A percentile compares a stretch with the other conserved stretches of the same genome.
phyloP scores from a whole-genome alignment of 257 asterid genomes.

The Anisodus tanguticus region DNA sequence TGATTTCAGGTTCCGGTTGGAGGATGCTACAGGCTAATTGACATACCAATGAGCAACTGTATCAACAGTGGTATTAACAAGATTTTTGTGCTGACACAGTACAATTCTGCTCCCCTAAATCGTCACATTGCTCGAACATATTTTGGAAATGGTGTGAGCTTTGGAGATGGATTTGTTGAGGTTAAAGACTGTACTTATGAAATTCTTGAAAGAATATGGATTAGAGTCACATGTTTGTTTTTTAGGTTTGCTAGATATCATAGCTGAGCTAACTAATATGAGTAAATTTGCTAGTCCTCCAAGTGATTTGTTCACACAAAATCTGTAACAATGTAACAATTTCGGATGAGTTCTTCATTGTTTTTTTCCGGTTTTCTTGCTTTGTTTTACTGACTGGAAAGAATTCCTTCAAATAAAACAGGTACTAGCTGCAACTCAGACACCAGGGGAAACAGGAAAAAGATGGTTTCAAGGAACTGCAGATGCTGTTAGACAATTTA shows the following conservation, averaged over 20 bases:
- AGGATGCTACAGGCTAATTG: conserved; percentile 91
- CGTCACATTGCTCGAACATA: conserved; percentile 91
- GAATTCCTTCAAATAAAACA: conserved; percentile 30
- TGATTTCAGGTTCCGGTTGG: conserved; percentile 82
- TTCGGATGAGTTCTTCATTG: not conserved
- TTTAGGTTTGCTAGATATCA: not conserved
- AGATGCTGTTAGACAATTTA: conserved; percentile 92
- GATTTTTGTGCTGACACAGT: conserved; percentile 93
- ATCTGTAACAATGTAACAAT: not conserved
- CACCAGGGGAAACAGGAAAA: conserved; percentile 84
- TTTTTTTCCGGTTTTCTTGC: not conserved
- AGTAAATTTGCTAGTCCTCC: not conserved
- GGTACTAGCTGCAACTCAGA: conserved; percentile 98
- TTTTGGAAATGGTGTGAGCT: conserved; percentile 83
- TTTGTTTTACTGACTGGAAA: not conserved
- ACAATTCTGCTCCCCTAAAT: conserved; percentile 88
- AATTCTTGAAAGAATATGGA: not conserved
- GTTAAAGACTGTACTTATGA: conserved; percentile 39
- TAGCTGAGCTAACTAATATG: not conserved
- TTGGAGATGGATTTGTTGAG: conserved; percentile 96
- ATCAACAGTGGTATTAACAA: conserved; percentile 91
- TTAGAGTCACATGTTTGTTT: not conserved
- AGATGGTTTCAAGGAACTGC: conserved; percentile 98
- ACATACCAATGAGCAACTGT: conserved; percentile 97
- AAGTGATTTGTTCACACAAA: conserved; percentile 18